These are phyloP conservation scores for Peronospora belbahrii DNA, from an alignment of 352 stramenopile species.

Conservation along the genomic window DNA sequence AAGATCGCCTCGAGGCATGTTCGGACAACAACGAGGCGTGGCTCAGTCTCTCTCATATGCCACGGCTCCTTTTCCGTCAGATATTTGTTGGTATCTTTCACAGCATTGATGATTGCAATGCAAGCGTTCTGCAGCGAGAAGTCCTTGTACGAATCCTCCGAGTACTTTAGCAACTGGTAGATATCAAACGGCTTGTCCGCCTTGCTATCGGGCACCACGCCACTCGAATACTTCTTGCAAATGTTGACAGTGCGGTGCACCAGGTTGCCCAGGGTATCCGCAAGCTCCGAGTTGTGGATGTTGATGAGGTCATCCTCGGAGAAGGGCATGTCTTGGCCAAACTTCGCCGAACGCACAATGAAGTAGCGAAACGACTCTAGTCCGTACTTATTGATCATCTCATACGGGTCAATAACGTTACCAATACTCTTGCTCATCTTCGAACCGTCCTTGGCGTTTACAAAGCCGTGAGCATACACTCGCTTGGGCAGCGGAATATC, in stretches of 20 bases:
- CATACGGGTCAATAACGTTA: constrained; percentile 96
- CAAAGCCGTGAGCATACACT: constrained; percentile 97
- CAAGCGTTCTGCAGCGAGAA: constrained; percentile 89
- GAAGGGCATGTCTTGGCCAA: constrained; percentile 94
- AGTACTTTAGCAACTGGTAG: constrained; percentile 69
- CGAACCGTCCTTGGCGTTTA: constrained; percentile 95
- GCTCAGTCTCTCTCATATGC: constrained; percentile 92
- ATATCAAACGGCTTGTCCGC: constrained; percentile 83
- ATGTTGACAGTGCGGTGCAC: constrained; percentile 95
- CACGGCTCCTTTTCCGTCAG: constrained; percentile 96
- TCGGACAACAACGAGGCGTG: constrained; percentile 88
- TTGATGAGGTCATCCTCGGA: constrained; percentile 89
- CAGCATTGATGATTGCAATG: constrained; percentile 85
- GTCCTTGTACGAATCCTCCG: constrained; percentile 87
- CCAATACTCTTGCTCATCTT: constrained; percentile 99
- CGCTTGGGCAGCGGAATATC: constrained; percentile 89
- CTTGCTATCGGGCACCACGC: constrained; percentile 49
- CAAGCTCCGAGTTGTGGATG: constrained; percentile 96
- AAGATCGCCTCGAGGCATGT: constrained; percentile 97
- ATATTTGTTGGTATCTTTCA: constrained; percentile 96
- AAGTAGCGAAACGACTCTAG: constrained; percentile 95
- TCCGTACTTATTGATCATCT: constrained; percentile 91
- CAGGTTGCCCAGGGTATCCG: constrained; percentile 91
- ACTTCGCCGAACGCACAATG: constrained; percentile 87
- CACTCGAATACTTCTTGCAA: constrained; percentile 93